phyloP scores from a whole-genome alignment of 352 stramenopile species.

The Pythium scleroteichum region DNA sequence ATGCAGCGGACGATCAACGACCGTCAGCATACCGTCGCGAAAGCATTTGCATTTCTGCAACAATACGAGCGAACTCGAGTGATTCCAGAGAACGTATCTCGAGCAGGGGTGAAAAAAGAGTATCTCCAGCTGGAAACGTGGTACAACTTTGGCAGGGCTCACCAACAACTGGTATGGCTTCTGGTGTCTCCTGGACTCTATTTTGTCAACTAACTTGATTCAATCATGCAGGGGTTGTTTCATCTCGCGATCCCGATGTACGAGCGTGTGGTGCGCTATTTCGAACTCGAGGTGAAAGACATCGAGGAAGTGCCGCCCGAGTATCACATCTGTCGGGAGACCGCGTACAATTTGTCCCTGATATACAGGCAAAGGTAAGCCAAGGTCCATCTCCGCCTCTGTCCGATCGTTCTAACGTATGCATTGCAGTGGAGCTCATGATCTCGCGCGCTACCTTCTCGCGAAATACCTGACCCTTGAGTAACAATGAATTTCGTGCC shows the following conservation, averaged over 20 bases:
- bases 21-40: constrained; percentile 79
- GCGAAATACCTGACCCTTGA: constrained; percentile 84
- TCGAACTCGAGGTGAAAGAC: constrained; percentile 57
- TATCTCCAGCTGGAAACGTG: constrained; percentile 73
- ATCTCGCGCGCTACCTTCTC: constrained; percentile 75
- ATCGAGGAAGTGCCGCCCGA: constrained; percentile 50
- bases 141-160: constrained; percentile 87
- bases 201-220: too few species aligned
- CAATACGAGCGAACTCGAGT: constrained; percentile 73
- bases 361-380: constrained; percentile 86
- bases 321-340: constrained; percentile 80
- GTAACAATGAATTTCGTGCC: constrained; percentile 19
- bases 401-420: background rate
- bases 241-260: constrained; percentile 89
- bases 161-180: constrained; percentile 80
- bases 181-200: constrained; percentile 1
- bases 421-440: constrained; percentile 56
- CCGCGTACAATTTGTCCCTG: constrained; percentile 86
- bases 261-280: constrained; percentile 81
- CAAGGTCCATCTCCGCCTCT: background rate
- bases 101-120: constrained; percentile 59
- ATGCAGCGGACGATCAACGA: constrained; percentile 89
- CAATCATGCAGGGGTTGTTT: constrained; percentile 60
- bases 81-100: constrained; percentile 29
- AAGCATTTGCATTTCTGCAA: constrained; percentile 86